phyloP scores from a whole-genome alignment of 2,329 filamentous ascomycete genomes.

The Phaeosphaeriaceae sp. region DNA sequence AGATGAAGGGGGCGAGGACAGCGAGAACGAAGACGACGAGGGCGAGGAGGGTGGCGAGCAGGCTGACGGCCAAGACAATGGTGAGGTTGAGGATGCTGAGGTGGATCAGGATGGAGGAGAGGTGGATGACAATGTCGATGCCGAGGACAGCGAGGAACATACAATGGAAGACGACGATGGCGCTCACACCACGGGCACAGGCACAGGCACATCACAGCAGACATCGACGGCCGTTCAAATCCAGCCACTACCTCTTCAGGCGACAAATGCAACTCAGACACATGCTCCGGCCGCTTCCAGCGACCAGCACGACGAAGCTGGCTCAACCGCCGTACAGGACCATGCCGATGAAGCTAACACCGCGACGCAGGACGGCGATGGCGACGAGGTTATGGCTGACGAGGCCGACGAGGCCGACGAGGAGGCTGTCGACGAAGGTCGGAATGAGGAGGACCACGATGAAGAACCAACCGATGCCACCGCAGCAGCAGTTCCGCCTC shows the following conservation, averaged over 20 bases:
- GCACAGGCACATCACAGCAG: not conserved
- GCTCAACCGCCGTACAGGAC: not conserved
- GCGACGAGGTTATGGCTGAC: not conserved
- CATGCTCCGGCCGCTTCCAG: not conserved
- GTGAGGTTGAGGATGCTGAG: conserved; percentile 11
- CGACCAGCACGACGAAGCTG: not conserved
- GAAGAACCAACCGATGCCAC: conserved; percentile 6
- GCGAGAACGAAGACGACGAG: conserved; percentile 16
- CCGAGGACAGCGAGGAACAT: conserved; percentile 12
- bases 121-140: conserved; percentile 11
- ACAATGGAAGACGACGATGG: not conserved
- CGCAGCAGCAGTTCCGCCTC: conserved; percentile 4
- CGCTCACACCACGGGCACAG: not conserved
- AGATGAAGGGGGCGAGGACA: conserved; percentile 12
- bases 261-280: not conserved
- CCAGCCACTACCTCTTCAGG: not conserved
- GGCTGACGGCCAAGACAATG: conserved; percentile 11
- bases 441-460: conserved; percentile 8
- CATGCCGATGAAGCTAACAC: not conserved
- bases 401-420: conserved; percentile 3
- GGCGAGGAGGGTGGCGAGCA: conserved; percentile 11
- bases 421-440: conserved; percentile 7
- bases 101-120: conserved; percentile 12
- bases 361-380: not conserved
- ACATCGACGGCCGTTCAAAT: not conserved